phyloP scores from a whole-genome alignment of 371 early-diverging fungal species.

The Cokeromyces recurvatus region DNA sequence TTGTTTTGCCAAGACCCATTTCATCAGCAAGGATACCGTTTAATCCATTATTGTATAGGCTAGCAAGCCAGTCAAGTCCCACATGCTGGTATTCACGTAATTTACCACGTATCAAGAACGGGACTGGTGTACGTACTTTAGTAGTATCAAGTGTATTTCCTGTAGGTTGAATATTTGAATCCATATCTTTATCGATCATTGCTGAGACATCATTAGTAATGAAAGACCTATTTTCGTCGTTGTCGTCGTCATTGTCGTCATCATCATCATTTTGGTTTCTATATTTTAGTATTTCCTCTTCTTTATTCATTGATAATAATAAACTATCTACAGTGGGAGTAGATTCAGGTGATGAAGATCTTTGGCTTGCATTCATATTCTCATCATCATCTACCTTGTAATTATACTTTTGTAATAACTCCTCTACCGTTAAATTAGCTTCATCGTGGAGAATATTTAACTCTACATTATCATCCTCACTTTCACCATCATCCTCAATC shows the following conservation, averaged over 20 bases:
- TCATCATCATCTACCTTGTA: conserved; percentile 1
- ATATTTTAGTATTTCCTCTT: no score
- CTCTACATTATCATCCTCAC: conserved; percentile 51
- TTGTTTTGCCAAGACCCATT: conserved; percentile 97
- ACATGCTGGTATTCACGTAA: conserved; percentile 77
- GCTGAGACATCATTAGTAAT: not conserved
- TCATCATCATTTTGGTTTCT: not conserved
- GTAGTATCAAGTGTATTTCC: conserved; percentile 33
- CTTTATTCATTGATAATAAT: not conserved
- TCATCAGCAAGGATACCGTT: conserved; percentile 99
- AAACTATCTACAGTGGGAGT: not conserved
- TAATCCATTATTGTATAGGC: conserved; percentile 87
- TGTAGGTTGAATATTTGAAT: conserved; percentile 19
- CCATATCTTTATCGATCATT: no score
- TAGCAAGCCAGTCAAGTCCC: conserved; percentile 79
- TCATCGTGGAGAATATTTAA: conserved; percentile 47
- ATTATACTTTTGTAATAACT: conserved; percentile 49
- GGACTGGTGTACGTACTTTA: conserved; percentile 50
- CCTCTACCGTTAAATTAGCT: conserved; percentile 54
- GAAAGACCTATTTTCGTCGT: no score
- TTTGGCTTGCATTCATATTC: not conserved
- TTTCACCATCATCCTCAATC: conserved; percentile 35
- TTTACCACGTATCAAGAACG: conserved; percentile 59
- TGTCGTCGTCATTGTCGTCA: no score
- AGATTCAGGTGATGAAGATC: not conserved